Evolutionary conservation across 805 yeast genomes (phyloP).

Genomic region (Clavispora fructus): DNA sequence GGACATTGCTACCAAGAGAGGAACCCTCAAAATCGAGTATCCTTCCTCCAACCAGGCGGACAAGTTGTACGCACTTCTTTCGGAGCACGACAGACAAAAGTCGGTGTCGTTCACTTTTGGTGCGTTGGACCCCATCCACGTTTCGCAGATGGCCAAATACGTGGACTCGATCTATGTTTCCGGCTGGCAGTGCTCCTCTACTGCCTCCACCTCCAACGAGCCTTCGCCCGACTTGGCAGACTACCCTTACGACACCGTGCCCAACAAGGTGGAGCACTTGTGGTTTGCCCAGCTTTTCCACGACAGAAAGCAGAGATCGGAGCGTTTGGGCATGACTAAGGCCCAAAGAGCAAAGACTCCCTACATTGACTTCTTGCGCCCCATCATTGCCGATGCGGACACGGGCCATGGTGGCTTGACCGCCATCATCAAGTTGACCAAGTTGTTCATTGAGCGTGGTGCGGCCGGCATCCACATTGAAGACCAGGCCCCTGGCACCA

Average conservation of each 20-base stretch:
- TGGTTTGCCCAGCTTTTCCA: conserved; percentile 97
- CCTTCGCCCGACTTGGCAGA: conserved; percentile 98
- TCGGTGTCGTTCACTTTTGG: conserved; percentile 89
- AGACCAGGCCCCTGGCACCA: conserved; percentile 98
- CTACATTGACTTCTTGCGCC: conserved; percentile 83
- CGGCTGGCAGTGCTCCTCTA: conserved; percentile 98
- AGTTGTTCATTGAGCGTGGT: conserved; percentile 94
- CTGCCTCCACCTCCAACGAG: conserved; percentile 95
- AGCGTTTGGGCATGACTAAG: conserved; percentile 56
- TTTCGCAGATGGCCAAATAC: conserved; percentile 94
- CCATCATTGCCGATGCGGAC: conserved; percentile 96
- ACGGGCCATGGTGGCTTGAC: conserved; percentile 99
- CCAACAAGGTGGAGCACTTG: conserved; percentile 94
- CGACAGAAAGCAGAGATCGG: conserved; percentile 93
- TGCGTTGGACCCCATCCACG: conserved; percentile 93
- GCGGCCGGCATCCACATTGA: conserved; percentile 99
- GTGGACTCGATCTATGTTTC: conserved; percentile 89
- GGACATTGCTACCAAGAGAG: conserved; percentile 86
- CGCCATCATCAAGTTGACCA: conserved; percentile 91
- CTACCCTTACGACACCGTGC: conserved; percentile 98
- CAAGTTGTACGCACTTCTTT: conserved; percentile 66
- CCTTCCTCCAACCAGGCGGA: conserved; percentile 78
- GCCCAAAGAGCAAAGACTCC: conserved; percentile 66
- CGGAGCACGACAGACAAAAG: conserved; percentile 66
- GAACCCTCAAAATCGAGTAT: conserved; percentile 65